phyloP scores from a whole-genome alignment of 306 rosid species.

The Gillenia trifoliata region DNA sequence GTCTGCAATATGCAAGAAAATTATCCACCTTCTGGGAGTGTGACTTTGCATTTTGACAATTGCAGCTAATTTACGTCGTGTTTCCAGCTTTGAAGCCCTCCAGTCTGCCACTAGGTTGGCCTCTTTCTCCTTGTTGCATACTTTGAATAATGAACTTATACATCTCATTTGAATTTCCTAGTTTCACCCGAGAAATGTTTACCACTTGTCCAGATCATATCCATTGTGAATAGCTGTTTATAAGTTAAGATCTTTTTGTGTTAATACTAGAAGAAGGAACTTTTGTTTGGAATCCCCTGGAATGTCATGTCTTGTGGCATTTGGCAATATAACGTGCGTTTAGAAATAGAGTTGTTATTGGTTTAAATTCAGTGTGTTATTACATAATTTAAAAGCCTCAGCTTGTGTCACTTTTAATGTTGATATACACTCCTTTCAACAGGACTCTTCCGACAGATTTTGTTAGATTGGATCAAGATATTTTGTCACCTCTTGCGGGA shows the following conservation, averaged over 20 bases:
- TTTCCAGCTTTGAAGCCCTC: conserved; percentile 86
- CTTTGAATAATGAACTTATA: background rate
- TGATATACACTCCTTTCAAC: conserved; percentile 21
- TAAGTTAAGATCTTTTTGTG: background rate
- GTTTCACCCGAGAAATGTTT: background rate
- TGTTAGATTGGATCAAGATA: conserved; percentile 97
- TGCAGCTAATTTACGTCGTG: conserved; percentile 74
- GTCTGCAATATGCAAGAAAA: background rate
- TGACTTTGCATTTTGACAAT: conserved; percentile 6
- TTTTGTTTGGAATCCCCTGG: background rate
- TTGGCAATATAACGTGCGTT: background rate
- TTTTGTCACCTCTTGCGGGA: conserved; percentile 95
- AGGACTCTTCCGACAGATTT: conserved; percentile 75
- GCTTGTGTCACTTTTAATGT: conserved; percentile 4
- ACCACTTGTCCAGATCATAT: background rate
- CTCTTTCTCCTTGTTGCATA: conserved; percentile 5
- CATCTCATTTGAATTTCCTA: background rate
- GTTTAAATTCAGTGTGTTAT: background rate
- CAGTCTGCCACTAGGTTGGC: conserved; percentile 76
- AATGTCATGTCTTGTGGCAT: background rate
- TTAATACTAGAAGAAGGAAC: background rate
- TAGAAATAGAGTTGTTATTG: background rate
- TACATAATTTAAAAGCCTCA: conserved; percentile 1
- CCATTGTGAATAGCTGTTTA: background rate
- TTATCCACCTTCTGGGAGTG: background rate